phyloP scores from a whole-genome alignment of 441 rosid genomes.

The Populus hybrid region DNA sequence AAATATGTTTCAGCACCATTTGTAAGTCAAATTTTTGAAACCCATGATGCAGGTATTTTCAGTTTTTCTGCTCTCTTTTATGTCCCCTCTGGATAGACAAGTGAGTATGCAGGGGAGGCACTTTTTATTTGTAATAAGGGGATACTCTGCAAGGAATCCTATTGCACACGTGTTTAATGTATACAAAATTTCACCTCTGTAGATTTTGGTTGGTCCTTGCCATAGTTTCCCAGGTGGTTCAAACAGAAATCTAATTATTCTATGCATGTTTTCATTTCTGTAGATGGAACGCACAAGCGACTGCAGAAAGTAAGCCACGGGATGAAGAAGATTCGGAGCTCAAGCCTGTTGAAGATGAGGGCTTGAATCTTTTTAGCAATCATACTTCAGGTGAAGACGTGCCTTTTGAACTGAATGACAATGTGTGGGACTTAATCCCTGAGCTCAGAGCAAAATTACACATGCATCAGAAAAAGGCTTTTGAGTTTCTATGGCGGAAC shows the following conservation, averaged over 20 bases:
- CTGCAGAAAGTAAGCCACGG: slow-evolving; percentile 33
- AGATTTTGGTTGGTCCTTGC: background rate
- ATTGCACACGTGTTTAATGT: background rate
- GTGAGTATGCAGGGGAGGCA: background rate
- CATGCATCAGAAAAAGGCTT: slow-evolving; percentile 77
- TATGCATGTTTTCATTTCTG: slow-evolving; percentile 14
- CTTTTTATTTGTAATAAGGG: background rate
- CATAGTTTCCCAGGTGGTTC: background rate
- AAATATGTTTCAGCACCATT: slow-evolving; percentile 69
- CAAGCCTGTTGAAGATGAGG: slow-evolving; percentile 31
- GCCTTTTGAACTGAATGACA: slow-evolving; percentile 50
- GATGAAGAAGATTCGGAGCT: slow-evolving; percentile 33
- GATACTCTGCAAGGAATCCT: background rate
- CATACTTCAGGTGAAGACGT: slow-evolving; percentile 23
- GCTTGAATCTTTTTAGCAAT: slow-evolving; percentile 23
- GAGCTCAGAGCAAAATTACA: slow-evolving; percentile 63
- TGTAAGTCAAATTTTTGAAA: slow-evolving; percentile 54
- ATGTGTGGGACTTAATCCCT: slow-evolving; percentile 82
- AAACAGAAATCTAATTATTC: slow-evolving; percentile 16
- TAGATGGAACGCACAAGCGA: slow-evolving; percentile 44
- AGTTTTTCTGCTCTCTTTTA: background rate
- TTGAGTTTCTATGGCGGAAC: slow-evolving; percentile 87
- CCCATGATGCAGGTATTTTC: background rate
- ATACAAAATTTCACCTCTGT: background rate
- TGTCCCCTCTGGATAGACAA: background rate